Conservation (phyloP, 2,329 filamentous ascomycete species). For the Penicillium carneum region DNA sequence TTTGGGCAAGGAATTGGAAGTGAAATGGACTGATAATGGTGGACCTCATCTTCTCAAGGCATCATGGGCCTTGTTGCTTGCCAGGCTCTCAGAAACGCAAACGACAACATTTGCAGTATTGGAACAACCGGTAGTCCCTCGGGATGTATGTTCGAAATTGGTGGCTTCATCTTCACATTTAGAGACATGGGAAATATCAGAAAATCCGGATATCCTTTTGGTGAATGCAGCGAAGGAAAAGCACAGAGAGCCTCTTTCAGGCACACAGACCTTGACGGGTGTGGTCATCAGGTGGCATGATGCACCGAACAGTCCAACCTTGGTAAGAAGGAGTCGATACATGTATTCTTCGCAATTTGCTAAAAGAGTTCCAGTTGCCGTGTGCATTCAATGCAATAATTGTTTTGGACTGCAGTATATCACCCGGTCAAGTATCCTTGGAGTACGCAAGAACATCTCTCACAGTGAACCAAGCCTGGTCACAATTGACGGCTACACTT, state of each 20-base stretch:
- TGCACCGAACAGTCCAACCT: neutral
- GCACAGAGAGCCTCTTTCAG: neutral
- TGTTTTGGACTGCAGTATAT: neutral
- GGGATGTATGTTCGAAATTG: neutral
- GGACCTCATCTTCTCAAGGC: neutral
- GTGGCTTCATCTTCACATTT: neutral
- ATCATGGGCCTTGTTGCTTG: neutral
- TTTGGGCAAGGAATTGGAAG: neutral
- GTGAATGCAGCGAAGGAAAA: neutral
- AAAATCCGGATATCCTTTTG: neutral
- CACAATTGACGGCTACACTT: constrained; percentile 5
- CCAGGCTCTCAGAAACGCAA: neutral
- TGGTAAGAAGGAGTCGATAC: neutral
- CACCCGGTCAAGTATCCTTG: neutral
- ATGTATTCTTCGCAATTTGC: neutral
- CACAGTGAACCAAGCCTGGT: constrained; percentile 1
- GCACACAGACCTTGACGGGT: neutral
- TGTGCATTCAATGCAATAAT: neutral
- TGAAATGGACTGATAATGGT: neutral
- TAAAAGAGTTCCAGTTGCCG: neutral
- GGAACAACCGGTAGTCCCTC: neutral
- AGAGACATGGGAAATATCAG: constrained; percentile 6
- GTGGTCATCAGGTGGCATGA: neutral
- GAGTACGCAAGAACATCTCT: neutral
- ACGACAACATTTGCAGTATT: constrained; percentile 1